Evolutionary conservation across 306 rosid species (phyloP).

Genomic region (Cyamopsis tetragonoloba): DNA sequence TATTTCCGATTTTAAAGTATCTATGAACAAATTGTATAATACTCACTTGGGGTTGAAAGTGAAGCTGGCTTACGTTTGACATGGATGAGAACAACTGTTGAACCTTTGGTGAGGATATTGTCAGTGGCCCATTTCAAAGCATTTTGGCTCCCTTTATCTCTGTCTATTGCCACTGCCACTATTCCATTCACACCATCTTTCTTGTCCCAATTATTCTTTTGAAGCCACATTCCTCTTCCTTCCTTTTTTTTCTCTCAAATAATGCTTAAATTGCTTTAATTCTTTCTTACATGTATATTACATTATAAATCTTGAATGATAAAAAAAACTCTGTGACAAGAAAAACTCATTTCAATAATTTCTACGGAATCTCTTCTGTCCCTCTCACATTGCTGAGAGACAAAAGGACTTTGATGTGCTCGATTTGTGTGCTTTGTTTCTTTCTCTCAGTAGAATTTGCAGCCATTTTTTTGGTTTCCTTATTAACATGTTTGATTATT

Average conservation of each 20-base stretch:
- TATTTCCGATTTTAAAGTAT: too few relatives aligned
- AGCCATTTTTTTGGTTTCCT: conserved; percentile 14
- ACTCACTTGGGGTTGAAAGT: conserved; percentile 45
- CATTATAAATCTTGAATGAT: too few relatives aligned
- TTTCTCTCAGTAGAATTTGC: conserved; percentile 7
- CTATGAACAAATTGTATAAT: neutral
- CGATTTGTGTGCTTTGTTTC: neutral
- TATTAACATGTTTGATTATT: conserved; percentile 20
- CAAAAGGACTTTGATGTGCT: conserved; percentile 23
- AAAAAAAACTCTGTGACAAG: neutral
- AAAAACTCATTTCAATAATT: conserved; percentile 7
- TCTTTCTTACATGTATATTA: too few relatives aligned
- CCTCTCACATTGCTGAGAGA: conserved; percentile 19
- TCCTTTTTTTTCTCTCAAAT: neutral
- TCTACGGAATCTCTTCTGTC: conserved; percentile 23
- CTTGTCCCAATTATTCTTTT: conserved; percentile 41
- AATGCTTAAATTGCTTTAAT: too few relatives aligned
- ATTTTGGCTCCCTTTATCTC: conserved; percentile 70
- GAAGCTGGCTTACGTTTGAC: conserved; percentile 49
- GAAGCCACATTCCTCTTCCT: conserved; percentile 66
- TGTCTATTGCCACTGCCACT: conserved; percentile 92
- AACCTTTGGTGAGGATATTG: conserved; percentile 52
- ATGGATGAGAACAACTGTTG: conserved; percentile 63
- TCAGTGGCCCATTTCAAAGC: conserved; percentile 88
- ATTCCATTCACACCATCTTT: conserved; percentile 62